Evolutionary conservation across 2,329 filamentous ascomycete genomes (phyloP), one percentile per base, ranked within the genome.

Genomic region (Simplicillium aogashimaense): DNA sequence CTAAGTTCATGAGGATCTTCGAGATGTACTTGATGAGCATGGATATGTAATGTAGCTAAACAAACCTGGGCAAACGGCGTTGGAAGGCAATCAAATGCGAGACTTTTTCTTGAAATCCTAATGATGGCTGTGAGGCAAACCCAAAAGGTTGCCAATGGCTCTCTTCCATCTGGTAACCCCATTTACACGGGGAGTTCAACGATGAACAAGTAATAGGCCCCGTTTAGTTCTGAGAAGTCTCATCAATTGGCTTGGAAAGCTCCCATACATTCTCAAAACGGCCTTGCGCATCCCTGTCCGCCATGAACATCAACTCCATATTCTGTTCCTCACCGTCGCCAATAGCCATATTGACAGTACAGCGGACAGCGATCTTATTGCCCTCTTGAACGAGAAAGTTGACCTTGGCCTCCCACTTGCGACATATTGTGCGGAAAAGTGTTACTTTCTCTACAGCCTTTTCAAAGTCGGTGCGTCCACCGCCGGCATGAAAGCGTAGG

Each of bases 1-100:
- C 90, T 43, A 97, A 95, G 67, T 95, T 97, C 59, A 97, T 98
- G 90, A 78, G 90, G 51, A 78, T 97, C 50, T 76, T 90, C 47
- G 92, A 98, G 68, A 90, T 88, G 79, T 94, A 79, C 56, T 63
- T 82, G 42, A 90, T 94, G 85, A 86, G 81, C 47, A 89, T 92
- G 81, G 85, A 88, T 40, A 67, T 78, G 64, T 78, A 57, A 66
- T 29, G 31, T 12, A 35, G 11, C 15, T 35, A 16, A 25, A 25
- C 9, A 25, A 25, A 25, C 9, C 34, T 38, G 40, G 43, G 35
- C 39, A 38, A 37, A 41, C 25, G 49, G 50, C 49, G 55, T 56
- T 55, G 49, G 42, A 46, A 25, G 20, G 20, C 6, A 25, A 25
- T 25, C 20, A 25, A 25, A 25, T 25, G 41, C 36, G 39, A 39